Evolutionary conservation across 768 basidiomycete genomes (phyloP).

Genomic region (Calocybe indica): DNA sequence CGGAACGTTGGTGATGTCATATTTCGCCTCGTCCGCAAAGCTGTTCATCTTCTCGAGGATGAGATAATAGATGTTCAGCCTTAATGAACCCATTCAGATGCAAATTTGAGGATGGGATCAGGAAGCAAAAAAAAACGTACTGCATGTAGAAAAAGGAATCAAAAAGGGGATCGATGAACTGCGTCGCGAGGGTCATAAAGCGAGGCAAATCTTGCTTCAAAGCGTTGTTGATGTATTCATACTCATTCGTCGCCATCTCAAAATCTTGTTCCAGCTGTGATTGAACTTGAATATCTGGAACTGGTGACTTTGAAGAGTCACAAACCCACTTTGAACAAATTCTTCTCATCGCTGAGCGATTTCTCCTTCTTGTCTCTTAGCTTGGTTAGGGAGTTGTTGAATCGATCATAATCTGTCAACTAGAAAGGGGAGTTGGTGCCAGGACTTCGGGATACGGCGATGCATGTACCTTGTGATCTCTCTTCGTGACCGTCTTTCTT

Average conservation of each 20-base stretch:
- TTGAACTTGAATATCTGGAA: constrained; percentile 12
- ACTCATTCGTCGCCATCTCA: constrained; percentile 86
- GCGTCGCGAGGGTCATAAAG: constrained; percentile 84
- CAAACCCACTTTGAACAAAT: constrained; percentile 81
- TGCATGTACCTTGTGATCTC: constrained; percentile 82
- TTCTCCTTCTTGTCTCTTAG: constrained; percentile 99
- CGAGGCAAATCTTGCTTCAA: constrained; percentile 89
- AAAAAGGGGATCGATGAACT: constrained; percentile 96
- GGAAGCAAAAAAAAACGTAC: constrained; percentile 41
- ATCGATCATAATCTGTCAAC: constrained; percentile 92
- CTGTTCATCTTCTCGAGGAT: constrained; percentile 90
- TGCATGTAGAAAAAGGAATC: constrained; percentile 99
- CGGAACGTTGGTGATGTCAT: constrained; percentile 59
- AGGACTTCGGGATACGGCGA: background rate
- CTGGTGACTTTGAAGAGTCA: background rate
- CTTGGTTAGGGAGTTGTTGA: constrained; percentile 93
- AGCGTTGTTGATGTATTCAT: constrained; percentile 86
- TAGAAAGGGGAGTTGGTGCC: constrained; percentile 16
- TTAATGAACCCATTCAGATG: constrained; percentile 20
- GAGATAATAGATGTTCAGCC: constrained; percentile 90
- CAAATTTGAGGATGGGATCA: background rate
- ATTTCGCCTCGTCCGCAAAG: constrained; percentile 76
- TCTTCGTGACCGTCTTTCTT: constrained; percentile 91
- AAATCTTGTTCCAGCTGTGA: constrained; percentile 91
- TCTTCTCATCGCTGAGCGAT: constrained; percentile 92